A percentile compares a stretch with the other conserved stretches of the same genome.
Evolutionary conservation across 2,329 filamentous ascomycete species (phyloP).

Genomic region (Ramularia collo-cygni): DNA sequence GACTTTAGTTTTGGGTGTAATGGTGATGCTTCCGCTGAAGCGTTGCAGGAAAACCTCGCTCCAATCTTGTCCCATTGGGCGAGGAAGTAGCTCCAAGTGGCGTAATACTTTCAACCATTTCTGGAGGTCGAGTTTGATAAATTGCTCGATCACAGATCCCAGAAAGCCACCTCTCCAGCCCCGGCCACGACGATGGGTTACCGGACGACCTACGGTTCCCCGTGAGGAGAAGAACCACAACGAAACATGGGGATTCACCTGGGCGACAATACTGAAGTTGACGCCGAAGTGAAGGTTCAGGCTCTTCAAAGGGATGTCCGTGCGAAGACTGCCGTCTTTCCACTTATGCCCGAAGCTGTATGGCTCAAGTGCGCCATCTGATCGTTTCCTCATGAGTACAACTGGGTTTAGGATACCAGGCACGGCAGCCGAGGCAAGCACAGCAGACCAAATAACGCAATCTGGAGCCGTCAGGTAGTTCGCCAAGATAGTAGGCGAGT

Average conservation of each 20-base stretch:
- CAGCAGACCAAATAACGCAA: slow-evolving; percentile 97
- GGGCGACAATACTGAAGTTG: slow-evolving; percentile 84
- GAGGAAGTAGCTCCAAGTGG: slow-evolving; percentile 83
- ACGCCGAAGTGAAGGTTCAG: slow-evolving; percentile 97
- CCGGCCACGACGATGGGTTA: slow-evolving; percentile 85
- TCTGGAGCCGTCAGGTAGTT: slow-evolving; percentile 95
- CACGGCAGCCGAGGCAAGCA: slow-evolving; percentile 88
- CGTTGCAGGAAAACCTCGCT: slow-evolving; percentile 92
- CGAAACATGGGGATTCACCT: slow-evolving; percentile 95
- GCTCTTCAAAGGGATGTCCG: slow-evolving; percentile 90
- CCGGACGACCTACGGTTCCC: slow-evolving; percentile 83
- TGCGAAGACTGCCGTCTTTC: slow-evolving; percentile 93
- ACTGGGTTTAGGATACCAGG: slow-evolving; percentile 93
- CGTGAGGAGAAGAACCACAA: slow-evolving; percentile 97
- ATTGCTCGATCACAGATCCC: slow-evolving; percentile 85
- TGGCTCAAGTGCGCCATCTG: slow-evolving; percentile 68
- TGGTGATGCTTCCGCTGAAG: slow-evolving; percentile 90
- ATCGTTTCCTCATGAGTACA: slow-evolving; percentile 81
- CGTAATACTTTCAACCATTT: slow-evolving; percentile 97
- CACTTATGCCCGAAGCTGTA: slow-evolving; percentile 98
- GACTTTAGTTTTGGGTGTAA: slow-evolving; percentile 77
- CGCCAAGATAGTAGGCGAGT: slow-evolving; percentile 83
- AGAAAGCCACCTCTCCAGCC: slow-evolving; percentile 96
- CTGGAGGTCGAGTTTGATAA: slow-evolving; percentile 89
- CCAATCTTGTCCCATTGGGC: slow-evolving; percentile 92